These are phyloP conservation scores for Alnus glutinosa DNA, from an alignment of 306 rosid species.

Conservation along the genomic window DNA sequence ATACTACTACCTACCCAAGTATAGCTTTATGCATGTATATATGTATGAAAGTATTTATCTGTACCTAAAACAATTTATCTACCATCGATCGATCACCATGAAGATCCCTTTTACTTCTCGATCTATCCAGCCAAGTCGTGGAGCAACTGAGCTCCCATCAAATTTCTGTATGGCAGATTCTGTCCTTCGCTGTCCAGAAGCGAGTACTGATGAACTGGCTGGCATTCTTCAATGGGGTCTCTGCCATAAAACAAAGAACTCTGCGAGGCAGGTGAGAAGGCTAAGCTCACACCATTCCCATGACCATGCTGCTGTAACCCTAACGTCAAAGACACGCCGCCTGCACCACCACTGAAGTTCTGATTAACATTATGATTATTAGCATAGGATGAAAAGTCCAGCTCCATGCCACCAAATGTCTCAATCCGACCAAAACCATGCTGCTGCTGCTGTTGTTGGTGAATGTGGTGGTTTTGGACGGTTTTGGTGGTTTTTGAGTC, in stretches of 20 bases:
- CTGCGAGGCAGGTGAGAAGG: slow-evolving; percentile 55
- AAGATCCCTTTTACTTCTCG: background rate
- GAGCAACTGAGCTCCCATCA: slow-evolving; percentile 84
- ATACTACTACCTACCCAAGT: slow-evolving; percentile 33
- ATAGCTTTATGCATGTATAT: slow-evolving; percentile 41
- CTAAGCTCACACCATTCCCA: slow-evolving; percentile 61
- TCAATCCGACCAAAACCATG: slow-evolving; percentile 50
- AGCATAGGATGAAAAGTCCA: slow-evolving; percentile 62
- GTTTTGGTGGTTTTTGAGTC: slow-evolving; percentile 30
- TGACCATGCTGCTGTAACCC: slow-evolving; percentile 83
- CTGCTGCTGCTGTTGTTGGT: slow-evolving; percentile 3
- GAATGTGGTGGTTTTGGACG: slow-evolving; percentile 30
- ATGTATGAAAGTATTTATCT: slow-evolving; percentile 26
- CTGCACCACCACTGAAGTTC: slow-evolving; percentile 31
- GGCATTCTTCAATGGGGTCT: slow-evolving; percentile 75
- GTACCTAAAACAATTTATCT: slow-evolving; percentile 19
- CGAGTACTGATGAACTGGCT: slow-evolving; percentile 70
- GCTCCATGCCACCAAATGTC: slow-evolving; percentile 61
- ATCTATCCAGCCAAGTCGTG: slow-evolving; percentile 66
- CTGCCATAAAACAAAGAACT: slow-evolving; percentile 64
- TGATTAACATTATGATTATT: slow-evolving; percentile 27
- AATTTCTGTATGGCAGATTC: slow-evolving; percentile 72
- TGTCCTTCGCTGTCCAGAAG: slow-evolving; percentile 67
- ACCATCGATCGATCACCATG: background rate
- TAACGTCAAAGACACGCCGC: slow-evolving; percentile 73